phyloP scores from a whole-genome alignment of 1,284 basidiomycete species.

The Volvariella surrecta region DNA sequence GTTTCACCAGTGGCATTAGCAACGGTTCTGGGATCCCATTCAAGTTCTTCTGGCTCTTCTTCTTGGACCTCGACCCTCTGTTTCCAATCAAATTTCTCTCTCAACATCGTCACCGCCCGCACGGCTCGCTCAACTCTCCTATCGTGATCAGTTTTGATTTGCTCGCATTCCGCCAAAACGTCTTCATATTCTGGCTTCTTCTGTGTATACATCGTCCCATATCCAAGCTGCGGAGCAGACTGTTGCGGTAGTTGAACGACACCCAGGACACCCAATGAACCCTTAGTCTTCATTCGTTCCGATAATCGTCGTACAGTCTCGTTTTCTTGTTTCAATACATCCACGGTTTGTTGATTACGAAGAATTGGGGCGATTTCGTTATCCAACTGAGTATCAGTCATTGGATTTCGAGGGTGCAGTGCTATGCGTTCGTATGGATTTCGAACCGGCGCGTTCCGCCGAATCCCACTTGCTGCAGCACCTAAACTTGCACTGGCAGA shows the following conservation, averaged over 20 bases:
- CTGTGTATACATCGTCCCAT: constrained; percentile 17
- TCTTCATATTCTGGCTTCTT: constrained; percentile 45
- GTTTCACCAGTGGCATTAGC: constrained; percentile 15
- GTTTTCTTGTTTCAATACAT: constrained; percentile 60
- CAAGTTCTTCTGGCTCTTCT: constrained; percentile 67
- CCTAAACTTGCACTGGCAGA: constrained; percentile 11
- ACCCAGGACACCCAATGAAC: constrained; percentile 44
- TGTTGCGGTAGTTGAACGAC: constrained; percentile 13
- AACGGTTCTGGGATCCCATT: constrained; percentile 47
- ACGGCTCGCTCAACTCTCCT: constrained; percentile 61
- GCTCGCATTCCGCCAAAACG: constrained; percentile 54
- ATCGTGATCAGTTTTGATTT: constrained; percentile 62
- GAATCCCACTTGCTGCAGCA: constrained; percentile 12
- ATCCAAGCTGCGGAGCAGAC: constrained; percentile 12
- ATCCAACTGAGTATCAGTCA: constrained; percentile 61
- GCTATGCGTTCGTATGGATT: constrained; percentile 56
- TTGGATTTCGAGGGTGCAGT: constrained; percentile 47
- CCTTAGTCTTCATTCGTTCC: constrained; percentile 54
- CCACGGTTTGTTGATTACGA: constrained; percentile 67
- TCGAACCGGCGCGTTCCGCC: constrained; percentile 10
- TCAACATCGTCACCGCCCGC: constrained; percentile 61
- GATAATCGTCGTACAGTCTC: constrained; percentile 59
- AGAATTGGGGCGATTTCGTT: constrained; percentile 62
- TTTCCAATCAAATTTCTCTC: constrained; percentile 73
- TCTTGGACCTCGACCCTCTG: constrained; percentile 62